Percentiles rank a stretch among this genome's conserved stretches.
These are phyloP conservation scores for Magnolia kwangsiensis DNA, from an alignment of 164 flowering plant genomes.

Conservation along the genomic window DNA sequence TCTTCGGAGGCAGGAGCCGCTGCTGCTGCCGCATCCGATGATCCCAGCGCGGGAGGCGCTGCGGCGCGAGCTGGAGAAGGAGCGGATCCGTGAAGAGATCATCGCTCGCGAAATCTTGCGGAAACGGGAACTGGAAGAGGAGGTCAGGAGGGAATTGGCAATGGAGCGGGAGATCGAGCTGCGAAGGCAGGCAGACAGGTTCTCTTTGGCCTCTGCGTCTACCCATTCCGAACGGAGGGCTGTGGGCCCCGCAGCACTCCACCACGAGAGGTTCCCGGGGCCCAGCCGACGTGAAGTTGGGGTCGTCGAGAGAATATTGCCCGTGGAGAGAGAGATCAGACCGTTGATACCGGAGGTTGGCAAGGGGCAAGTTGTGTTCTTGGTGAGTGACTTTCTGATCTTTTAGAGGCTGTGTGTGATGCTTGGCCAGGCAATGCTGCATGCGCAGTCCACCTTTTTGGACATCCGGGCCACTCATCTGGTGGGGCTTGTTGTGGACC, in stretches of 20 bases:
- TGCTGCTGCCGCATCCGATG: background rate
- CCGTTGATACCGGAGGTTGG: background rate
- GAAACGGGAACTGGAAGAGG: slow-evolving; percentile 30
- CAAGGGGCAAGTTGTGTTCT: background rate
- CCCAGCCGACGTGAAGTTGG: background rate
- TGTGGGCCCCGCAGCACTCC: background rate
- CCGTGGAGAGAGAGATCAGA: background rate
- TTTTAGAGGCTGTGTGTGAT: background rate
- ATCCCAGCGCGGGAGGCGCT: slow-evolving; percentile 12
- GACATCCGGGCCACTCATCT: background rate
- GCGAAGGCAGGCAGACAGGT: slow-evolving; percentile 9
- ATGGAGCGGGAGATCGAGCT: slow-evolving; percentile 27
- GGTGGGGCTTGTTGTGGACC: background rate
- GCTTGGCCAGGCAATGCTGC: background rate
- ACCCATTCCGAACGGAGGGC: background rate
- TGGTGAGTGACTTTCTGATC: background rate
- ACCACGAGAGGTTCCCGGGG: background rate
- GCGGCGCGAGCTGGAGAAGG: slow-evolving; percentile 29
- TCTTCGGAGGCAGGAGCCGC: background rate
- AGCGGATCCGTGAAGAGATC: slow-evolving; percentile 32
- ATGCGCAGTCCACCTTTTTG: background rate
- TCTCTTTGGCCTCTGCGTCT: slow-evolving; percentile 3
- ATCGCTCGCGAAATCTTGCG: slow-evolving; percentile 21
- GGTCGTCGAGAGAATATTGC: background rate
- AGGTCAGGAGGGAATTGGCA: slow-evolving; percentile 32